Conservation (phyloP, 2,329 filamentous ascomycete genomes). For the Monilinia laxa region DNA sequence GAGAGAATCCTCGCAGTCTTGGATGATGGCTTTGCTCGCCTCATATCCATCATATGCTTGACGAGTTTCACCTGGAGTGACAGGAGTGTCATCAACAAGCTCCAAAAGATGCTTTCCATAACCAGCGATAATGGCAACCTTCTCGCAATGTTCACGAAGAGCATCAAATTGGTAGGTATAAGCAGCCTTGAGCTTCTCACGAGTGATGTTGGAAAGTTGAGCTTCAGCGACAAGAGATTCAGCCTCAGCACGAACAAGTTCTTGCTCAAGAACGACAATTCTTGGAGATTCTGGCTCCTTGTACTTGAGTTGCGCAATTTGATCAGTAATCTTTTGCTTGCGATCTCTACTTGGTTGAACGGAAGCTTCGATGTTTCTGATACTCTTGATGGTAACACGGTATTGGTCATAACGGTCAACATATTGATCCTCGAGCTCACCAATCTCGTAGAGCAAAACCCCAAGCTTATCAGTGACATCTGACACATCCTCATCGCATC, state of each 20-base stretch:
- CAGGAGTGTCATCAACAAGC: slow-evolving; percentile 92
- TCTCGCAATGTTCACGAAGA: slow-evolving; percentile 94
- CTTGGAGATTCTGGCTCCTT: slow-evolving; percentile 98
- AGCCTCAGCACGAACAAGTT: slow-evolving; percentile 95
- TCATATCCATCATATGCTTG: slow-evolving; percentile 97
- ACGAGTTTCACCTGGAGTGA: slow-evolving; percentile 94
- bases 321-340: slow-evolving; percentile 99
- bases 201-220: slow-evolving; percentile 98
- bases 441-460: slow-evolving; percentile 88
- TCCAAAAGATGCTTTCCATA: slow-evolving; percentile 98
- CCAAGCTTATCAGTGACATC: slow-evolving; percentile 99
- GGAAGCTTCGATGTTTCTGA: slow-evolving; percentile 97
- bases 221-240: slow-evolving; percentile 98
- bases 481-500: slow-evolving; percentile 93
- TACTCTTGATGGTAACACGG: slow-evolving; percentile 98
- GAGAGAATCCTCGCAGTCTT: slow-evolving; percentile 95
- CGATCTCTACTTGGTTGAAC: slow-evolving; percentile 97
- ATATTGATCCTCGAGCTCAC: slow-evolving; percentile 94
- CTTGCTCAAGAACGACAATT: slow-evolving; percentile 97
- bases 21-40: slow-evolving; percentile 97
- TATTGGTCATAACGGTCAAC: slow-evolving; percentile 99
- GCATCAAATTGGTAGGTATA: slow-evolving; percentile 99
- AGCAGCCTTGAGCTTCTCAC: slow-evolving; percentile 97
- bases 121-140: slow-evolving; percentile 95
- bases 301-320: slow-evolving; percentile 98